Conservation (phyloP, 2,329 filamentous ascomycete genomes). For the Pseudogymnoascus sp. region DNA sequence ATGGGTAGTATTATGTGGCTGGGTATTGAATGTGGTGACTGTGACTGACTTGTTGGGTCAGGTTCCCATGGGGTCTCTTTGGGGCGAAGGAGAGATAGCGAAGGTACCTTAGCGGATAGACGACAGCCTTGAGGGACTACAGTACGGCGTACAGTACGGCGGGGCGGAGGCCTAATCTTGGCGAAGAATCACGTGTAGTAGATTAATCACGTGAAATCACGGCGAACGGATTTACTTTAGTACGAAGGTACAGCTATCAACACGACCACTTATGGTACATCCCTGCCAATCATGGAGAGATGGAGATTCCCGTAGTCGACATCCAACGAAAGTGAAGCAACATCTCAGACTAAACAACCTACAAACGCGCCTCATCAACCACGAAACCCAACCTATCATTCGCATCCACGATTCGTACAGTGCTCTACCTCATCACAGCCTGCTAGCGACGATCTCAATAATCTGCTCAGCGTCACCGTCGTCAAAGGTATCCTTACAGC, state of each 20-base stretch:
- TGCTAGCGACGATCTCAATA: not conserved
- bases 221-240: not conserved
- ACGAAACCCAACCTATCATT: conserved; percentile 2
- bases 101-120: conserved; percentile 4
- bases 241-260: not conserved
- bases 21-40: not conserved
- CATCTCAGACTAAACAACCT: conserved; percentile 3
- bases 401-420: not conserved
- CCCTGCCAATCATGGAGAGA: conserved; percentile 4
- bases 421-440: not conserved
- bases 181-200: not conserved
- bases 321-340: conserved; percentile 3
- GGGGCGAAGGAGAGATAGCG: not conserved
- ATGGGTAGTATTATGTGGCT: not conserved
- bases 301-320: conserved; percentile 6
- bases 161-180: not conserved
- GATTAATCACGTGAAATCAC: not conserved
- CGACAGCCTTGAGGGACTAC: not conserved
- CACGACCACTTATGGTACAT: not conserved
- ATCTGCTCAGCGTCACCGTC: not conserved
- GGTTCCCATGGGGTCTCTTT: not conserved
- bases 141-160: not conserved
- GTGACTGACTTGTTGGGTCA: not conserved
- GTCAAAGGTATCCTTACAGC: not conserved
- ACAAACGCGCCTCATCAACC: conserved; percentile 9